Evolutionary conservation across 2,329 filamentous ascomycete species (phyloP).

Genomic region (Endoconidiophora laricicola): DNA sequence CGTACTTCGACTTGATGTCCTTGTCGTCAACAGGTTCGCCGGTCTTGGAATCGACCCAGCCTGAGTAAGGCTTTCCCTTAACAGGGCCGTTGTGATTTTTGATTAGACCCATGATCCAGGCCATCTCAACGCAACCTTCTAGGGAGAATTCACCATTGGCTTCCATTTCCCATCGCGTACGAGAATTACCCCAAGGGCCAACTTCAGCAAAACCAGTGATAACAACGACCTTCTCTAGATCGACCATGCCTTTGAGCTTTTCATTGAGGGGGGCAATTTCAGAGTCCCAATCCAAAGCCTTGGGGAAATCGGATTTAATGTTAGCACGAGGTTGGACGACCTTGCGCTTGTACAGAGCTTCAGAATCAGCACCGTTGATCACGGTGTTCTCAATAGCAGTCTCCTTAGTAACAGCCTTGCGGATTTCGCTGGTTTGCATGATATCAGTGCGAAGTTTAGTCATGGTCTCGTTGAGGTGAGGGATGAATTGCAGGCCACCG

Average conservation of each 20-base stretch:
- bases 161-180: conserved; percentile 99
- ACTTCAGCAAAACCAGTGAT: conserved; percentile 94
- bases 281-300: conserved; percentile 75
- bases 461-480: conserved; percentile 88
- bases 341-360: conserved; percentile 88
- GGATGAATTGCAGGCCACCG: conserved; percentile 92
- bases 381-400: conserved; percentile 93
- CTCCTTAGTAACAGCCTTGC: conserved; percentile 87
- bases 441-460: conserved; percentile 84
- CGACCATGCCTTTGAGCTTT: conserved; percentile 91
- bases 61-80: conserved; percentile 91
- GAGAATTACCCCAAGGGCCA: conserved; percentile 94
- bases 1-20: conserved; percentile 93
- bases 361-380: conserved; percentile 83
- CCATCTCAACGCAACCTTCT: conserved; percentile 97
- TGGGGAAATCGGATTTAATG: conserved; percentile 93
- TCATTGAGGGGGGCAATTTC: conserved; percentile 81
- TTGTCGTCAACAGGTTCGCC: conserved; percentile 95
- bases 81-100: conserved; percentile 94
- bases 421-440: conserved; percentile 86
- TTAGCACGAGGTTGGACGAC: conserved; percentile 87
- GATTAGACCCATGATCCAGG: conserved; percentile 99
- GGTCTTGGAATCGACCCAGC: conserved; percentile 90
- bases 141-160: conserved; percentile 91
- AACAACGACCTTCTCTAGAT: conserved; percentile 94